Evolutionary conservation across 352 stramenopile species (phyloP), one percentile per base, ranked within the genome.

Genomic region (Phytopythium chamaehyphon): DNA sequence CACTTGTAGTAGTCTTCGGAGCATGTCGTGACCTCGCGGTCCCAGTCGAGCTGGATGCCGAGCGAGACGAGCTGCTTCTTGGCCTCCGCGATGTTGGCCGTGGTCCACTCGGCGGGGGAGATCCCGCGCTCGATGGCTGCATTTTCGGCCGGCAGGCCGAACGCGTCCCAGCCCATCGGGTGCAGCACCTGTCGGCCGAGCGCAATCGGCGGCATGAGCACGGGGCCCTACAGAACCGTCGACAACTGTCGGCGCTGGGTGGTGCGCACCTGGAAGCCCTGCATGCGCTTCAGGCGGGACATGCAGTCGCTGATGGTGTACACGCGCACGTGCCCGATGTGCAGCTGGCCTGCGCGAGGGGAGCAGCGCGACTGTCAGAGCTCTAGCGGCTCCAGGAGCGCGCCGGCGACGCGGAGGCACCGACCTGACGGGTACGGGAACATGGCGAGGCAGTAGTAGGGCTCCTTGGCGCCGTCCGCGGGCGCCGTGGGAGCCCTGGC

Each of bases 141-240:
- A 71, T 99, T 98, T 76, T 99, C 98, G 3, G 98, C 98, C 0
- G 98, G 98, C n/a, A 99, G 74, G 6, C 98, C 98, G 76, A 99
- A 99, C 16, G 96, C 96, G 72, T 99, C 98, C 96, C 96, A 99
- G 28, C 98, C 98, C 79, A 99, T 99, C 0, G 97, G 97, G 65
- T 99, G 97, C 37, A 99, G 66, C 45, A 99, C 85, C 76, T 86
- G n/a, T n/a, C n/a, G n/a, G n/a, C n/a, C n/a, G n/a, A n/a, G n/a
- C n/a, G n/a, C n/a, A n/a, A n/a, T 58, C 42, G 46, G 8, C 9
- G 33, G 3, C 5, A 22, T 15, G 18, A 52, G 14, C 28, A 33
- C 16, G n/a, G n/a, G n/a, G n/a, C n/a, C n/a, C n/a, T n/a, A n/a
- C n/a, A n/a, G n/a, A n/a, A n/a, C n/a, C n/a, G n/a, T n/a, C n/a